phyloP scores from a whole-genome alignment of 2,329 filamentous ascomycete species.

The Tetracladium maxilliforme region DNA sequence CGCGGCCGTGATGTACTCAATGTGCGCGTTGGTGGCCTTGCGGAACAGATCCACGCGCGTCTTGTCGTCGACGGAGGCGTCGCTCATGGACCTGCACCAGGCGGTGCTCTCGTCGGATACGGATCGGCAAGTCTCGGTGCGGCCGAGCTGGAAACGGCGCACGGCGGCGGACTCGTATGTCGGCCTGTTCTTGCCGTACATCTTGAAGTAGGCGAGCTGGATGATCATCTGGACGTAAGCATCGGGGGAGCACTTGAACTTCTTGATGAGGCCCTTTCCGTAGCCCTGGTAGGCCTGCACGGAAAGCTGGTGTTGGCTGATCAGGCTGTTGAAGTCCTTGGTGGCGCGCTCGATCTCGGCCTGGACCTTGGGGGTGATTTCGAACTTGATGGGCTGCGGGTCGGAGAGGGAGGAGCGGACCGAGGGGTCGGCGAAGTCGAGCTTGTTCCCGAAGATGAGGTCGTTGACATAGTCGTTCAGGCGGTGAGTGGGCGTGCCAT shows the following conservation, averaged over 20 bases:
- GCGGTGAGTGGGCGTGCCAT: slow-evolving; percentile 92
- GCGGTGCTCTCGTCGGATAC: slow-evolving; percentile 85
- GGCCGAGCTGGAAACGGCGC: slow-evolving; percentile 87
- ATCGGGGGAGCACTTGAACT: slow-evolving; percentile 96
- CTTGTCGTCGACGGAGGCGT: slow-evolving; percentile 46
- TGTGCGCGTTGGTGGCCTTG: slow-evolving; percentile 65
- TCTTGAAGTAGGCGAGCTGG: slow-evolving; percentile 95
- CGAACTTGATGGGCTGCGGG: slow-evolving; percentile 64
- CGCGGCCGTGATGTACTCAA: slow-evolving; percentile 82
- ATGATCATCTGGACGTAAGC: slow-evolving; percentile 98
- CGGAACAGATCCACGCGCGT: slow-evolving; percentile 64
- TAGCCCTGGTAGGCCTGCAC: slow-evolving; percentile 96
- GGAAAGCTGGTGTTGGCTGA: slow-evolving; percentile 75
- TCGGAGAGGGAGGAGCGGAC: slow-evolving; percentile 76
- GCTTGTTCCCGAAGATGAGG: slow-evolving; percentile 84
- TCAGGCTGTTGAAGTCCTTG: slow-evolving; percentile 66
- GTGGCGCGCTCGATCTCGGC: slow-evolving; percentile 66
- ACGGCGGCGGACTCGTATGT: slow-evolving; percentile 96
- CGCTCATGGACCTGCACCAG: slow-evolving; percentile 79
- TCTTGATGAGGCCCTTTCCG: slow-evolving; percentile 97
- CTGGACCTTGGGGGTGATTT: slow-evolving; percentile 58
- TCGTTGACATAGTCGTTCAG: slow-evolving; percentile 91
- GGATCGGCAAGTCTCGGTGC: slow-evolving; percentile 87
- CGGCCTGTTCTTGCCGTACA: slow-evolving; percentile 95
- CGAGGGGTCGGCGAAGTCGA: slow-evolving; percentile 69